Conservation (phyloP, 805 yeast species). For the Pichia cephalocereana region DNA sequence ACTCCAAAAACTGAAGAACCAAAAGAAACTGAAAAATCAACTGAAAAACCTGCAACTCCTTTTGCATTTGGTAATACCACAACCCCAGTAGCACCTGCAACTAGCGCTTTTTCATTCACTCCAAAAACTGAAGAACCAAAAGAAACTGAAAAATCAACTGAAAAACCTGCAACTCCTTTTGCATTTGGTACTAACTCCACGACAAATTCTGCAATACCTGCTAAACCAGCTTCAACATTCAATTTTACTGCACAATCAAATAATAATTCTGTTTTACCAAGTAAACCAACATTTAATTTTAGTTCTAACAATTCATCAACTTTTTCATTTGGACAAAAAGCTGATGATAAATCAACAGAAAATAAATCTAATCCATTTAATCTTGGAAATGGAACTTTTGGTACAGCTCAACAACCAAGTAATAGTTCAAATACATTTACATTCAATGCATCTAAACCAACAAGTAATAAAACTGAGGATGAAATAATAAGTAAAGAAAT, state of each 20-base stretch:
- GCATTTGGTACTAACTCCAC: too few species aligned
- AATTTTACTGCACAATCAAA: not conserved
- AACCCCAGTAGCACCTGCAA: not conserved
- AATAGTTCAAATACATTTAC: constrained; percentile 3
- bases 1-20: not conserved
- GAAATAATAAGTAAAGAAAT: not conserved
- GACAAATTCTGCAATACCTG: not conserved
- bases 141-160: too few species aligned
- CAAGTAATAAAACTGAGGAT: not conserved
- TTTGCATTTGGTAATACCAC: too few species aligned
- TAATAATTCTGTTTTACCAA: not conserved
- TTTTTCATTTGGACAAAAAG: not conserved
- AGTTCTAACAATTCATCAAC: not conserved
- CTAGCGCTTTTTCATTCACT: not conserved
- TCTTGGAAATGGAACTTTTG: constrained; percentile 1
- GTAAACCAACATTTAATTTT: constrained; percentile 1
- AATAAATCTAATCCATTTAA: not conserved
- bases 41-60: too few species aligned
- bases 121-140: too few species aligned
- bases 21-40: too few species aligned
- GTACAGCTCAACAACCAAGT: not conserved
- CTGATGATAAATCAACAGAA: not conserved
- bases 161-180: too few species aligned
- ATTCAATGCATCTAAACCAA: not conserved
- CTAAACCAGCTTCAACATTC: not conserved